Base-by-base conservation (phyloP, 2,329 filamentous ascomycete genomes). In the Fusarium sp. region DNA sequence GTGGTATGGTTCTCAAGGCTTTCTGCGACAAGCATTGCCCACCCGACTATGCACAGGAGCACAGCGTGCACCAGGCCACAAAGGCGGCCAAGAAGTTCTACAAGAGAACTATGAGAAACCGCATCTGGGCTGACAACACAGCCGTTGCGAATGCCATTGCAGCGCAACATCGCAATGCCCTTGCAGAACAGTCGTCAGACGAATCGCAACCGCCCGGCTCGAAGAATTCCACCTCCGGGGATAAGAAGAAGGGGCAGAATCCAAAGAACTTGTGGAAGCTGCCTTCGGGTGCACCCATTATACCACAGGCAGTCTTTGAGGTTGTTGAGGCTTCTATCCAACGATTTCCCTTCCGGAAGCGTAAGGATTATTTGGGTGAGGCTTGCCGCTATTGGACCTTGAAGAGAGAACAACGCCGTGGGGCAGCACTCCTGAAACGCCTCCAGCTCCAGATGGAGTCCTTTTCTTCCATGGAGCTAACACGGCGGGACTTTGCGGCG, bases 341-440 rank as follows among this genome's bases (percentile, higher is more conserved):
- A 66, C 90, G 93, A 48, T 98, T 98, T 78, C 88, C 89, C 36
- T 83, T 90, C 60, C 89, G 92, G 31, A 97, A 96, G 77, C 90
- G 94, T 53, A 97, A 97, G 77, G 95, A 98, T 64, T 99, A 94
- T 78, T 91, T 97, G 4, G 91, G 94, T 59, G 95, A 98, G 79
- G 93, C 93, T 3, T 98, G 95, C 82, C 94, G 94, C 73, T 99
- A 98, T 81, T 99, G 96, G 96, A 98, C 96, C 0, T 81, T 99
- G 68, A 99, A 99, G 82, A 90, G 96, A 58, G 96, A 99, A 79
- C 93, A 95, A 66, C 90, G 96, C 34, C 88, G 96, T 61, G 96
- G 96, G 46, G 96, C 96, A 31, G 94, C 96, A 6, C 85, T 99
- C 57, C 86, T 99, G 63, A 98, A 98, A 81, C 90, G 96, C 36